Evolutionary conservation across 208 protist species (phyloP), one percentile per base, ranked within the genome.

Genomic region (Leishmania mexicana): DNA sequence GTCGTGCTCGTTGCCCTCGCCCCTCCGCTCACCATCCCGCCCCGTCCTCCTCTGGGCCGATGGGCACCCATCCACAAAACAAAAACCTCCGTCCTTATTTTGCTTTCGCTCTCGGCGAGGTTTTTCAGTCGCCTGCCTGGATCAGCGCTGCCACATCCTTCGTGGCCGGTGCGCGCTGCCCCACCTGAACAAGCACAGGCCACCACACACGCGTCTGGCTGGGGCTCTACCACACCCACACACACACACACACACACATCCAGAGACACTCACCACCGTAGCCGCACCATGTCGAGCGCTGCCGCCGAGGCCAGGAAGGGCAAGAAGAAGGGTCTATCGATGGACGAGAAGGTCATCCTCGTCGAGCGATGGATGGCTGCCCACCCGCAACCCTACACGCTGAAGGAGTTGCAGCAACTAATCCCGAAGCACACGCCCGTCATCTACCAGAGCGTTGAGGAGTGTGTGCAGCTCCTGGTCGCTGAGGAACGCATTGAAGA

Each of bases 381-480:
- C 1, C 90, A 96, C 81, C 89, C 92, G 13, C 60, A 81, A 31
- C 94, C 94, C 15, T 96, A 94, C 88, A 95, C 92, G 11, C 78
- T 97, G 47, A 97, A 97, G 75, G 94, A 97, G 74, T 76, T 97
- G 28, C 68, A 88, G 64, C 68, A 80, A 7, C 73, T 89, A 31
- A 76, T 97, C 7, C 92, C 94, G 2, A 90, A 89, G 71, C 85
- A 89, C 2, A 97, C 93, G 0, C 91, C 92, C 38, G 93, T 97
- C 45, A 94, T 97, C 70, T 93, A 80, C 62, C 94, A 97, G 60
- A 95, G 90, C 70, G 83, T 97, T 31, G 90, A 96, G 80, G 92
- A 96, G 86, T 94, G 90, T 78, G 75, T 97, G 21, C 90, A 94
- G 79, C 57, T 95, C 11, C 87, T 97, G 53, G 93, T 95, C 49